Evolutionary conservation across 768 basidiomycete species (phyloP).

Genomic region (Calvatia gigantea): DNA sequence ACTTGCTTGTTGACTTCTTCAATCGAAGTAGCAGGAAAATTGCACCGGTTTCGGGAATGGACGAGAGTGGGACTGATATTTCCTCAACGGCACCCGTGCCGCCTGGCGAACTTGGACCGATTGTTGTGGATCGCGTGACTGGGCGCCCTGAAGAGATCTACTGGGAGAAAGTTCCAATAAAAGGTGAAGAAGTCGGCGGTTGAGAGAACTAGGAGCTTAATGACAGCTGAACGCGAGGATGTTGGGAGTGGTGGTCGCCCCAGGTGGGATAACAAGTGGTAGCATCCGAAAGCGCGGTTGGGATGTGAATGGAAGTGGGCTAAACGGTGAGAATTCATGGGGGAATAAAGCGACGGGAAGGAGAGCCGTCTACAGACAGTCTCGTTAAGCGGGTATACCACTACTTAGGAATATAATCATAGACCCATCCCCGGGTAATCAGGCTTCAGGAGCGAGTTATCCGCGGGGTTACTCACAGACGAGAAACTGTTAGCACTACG

Average conservation of each 20-base stretch:
- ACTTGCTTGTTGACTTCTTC: constrained; percentile 44
- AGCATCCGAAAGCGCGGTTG: too few relatives aligned
- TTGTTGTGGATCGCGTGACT: constrained; percentile 52
- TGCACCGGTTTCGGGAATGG: constrained; percentile 50
- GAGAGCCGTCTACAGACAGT: too few relatives aligned
- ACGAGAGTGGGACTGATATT: constrained; percentile 38
- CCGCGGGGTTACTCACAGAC: too few relatives aligned
- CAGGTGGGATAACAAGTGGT: too few relatives aligned
- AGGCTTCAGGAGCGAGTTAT: too few relatives aligned
- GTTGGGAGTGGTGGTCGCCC: background rate
- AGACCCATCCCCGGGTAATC: too few relatives aligned
- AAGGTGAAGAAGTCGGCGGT: constrained; percentile 62
- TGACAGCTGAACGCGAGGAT: background rate
- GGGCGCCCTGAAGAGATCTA: constrained; percentile 70
- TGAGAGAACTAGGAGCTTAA: constrained; percentile 32
- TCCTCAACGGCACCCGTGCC: constrained; percentile 7
- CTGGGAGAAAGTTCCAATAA: constrained; percentile 79
- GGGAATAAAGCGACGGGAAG: too few relatives aligned
- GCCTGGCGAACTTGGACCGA: constrained; percentile 17
- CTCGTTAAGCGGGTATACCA: too few relatives aligned
- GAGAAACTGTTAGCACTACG: too few relatives aligned
- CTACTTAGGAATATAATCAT: too few relatives aligned
- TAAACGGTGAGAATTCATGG: too few relatives aligned
- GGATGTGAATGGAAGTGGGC: too few relatives aligned
- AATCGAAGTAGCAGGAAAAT: constrained; percentile 18